Evolutionary conservation across 2,329 filamentous ascomycete genomes (phyloP), one percentile per base, ranked within the genome.

Genomic region (Ceratocystis harringtonii): DNA sequence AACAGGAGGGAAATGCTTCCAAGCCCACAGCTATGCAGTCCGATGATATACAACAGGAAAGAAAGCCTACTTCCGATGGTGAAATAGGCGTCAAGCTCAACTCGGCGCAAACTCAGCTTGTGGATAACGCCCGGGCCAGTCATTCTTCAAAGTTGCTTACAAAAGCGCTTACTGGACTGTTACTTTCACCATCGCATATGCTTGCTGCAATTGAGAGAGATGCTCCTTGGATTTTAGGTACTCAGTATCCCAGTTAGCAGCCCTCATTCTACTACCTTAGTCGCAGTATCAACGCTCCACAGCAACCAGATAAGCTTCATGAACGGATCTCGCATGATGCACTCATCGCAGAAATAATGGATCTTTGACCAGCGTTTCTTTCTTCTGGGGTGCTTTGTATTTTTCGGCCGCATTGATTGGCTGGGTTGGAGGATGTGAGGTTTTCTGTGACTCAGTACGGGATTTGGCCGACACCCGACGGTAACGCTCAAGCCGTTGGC

Each of bases 181-280:
- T 65, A 1, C 19, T 48, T 7, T 45, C 25, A 5, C 63, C 63
- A 10, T n/a, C 25, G 3, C 10, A 45, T 32, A 61, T 65, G 63
- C 19, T 65, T 48, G n/a, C 55, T 10, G 55, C 63, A 17, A 65
- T 65, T 15, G 63, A 65, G 61, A 60, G 25, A 44, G 43, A 61
- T 10, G 63, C 63, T 28, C 50, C 63, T 15, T 65, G 63, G 63
- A 28, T 65, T 32, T 58, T 65, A 36, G 63, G 63, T 5, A 61
- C 12, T 15, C 8, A 17, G 41, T 2, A 41, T 8, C 15, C 44
- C 10, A 19, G 10, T 15, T 32, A 48, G 4, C 6, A 62, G 43
- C 22, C 8, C 22, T 32, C 12, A 41, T 50, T 30, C 2, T 30
- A 15, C 30, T 10, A 19, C 28, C 17, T 22, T 52, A 52, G 48